Percentiles rank a stretch among this genome's conserved stretches.
Evolutionary conservation across 2,329 filamentous ascomycete species (phyloP).

Genomic region (Fusarium sp.): DNA sequence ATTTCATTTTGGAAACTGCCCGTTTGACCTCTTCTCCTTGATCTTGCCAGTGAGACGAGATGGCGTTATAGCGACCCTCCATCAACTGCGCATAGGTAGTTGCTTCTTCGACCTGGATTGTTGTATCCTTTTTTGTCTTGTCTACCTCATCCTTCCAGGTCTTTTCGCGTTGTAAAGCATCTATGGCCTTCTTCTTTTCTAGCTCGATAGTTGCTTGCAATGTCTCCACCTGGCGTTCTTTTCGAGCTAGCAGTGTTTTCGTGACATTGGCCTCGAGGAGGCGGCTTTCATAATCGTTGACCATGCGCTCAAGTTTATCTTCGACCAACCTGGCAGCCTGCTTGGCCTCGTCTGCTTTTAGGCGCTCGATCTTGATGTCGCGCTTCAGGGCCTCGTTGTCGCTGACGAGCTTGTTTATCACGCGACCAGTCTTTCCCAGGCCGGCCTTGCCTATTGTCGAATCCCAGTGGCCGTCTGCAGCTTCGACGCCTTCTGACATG

Average conservation of each 20-base stretch:
- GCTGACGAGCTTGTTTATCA: conserved; percentile 84
- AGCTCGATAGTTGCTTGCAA: conserved; percentile 73
- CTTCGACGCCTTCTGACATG: conserved; percentile 54
- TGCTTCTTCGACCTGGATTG: conserved; percentile 74
- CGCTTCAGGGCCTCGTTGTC: conserved; percentile 84
- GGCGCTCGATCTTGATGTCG: conserved; percentile 75
- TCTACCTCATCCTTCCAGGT: conserved; percentile 75
- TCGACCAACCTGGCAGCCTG: conserved; percentile 76
- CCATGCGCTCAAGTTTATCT: conserved; percentile 77
- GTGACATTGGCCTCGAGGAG: conserved; percentile 79
- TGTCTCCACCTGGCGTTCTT: conserved; percentile 80
- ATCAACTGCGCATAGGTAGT: conserved; percentile 74
- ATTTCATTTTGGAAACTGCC: conserved; percentile 62
- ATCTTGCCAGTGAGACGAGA: conserved; percentile 75
- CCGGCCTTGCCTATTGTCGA: conserved; percentile 77
- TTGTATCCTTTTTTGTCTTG: conserved; percentile 69
- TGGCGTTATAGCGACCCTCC: conserved; percentile 77
- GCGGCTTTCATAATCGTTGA: conserved; percentile 76
- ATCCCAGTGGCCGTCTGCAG: conserved; percentile 66
- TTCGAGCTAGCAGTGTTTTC: conserved; percentile 76
- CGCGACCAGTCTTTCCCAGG: conserved; percentile 79
- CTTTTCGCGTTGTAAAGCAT: conserved; percentile 71
- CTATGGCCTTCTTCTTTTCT: conserved; percentile 72
- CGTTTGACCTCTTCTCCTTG: conserved; percentile 73
- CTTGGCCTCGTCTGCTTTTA: conserved; percentile 77